Evolutionary conservation across 192 early-diverging fungal genomes (phyloP).

Genomic region (Chytriomyces hyalinus): DNA sequence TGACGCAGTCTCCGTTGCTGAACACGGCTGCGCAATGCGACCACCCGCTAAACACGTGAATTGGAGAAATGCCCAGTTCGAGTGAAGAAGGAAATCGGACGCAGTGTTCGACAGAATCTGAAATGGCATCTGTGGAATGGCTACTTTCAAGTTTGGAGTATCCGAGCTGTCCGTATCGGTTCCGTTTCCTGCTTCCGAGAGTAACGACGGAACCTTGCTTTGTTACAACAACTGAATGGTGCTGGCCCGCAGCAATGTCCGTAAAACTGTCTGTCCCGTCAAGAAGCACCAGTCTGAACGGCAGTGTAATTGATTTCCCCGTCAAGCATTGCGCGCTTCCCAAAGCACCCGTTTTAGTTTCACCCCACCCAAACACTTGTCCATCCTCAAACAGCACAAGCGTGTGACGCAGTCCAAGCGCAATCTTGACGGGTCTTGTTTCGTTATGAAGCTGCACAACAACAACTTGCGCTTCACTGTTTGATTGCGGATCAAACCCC

Average conservation of each 20-base stretch:
- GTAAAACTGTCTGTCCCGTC: constrained; percentile 46
- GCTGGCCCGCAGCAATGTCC: constrained; percentile 54
- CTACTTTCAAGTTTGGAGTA: not conserved
- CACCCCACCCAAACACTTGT: constrained; percentile 61
- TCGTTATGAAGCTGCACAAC: not conserved
- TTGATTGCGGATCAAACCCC: constrained; percentile 1
- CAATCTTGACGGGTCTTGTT: constrained; percentile 2
- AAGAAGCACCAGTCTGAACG: not conserved
- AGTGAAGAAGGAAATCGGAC: not conserved
- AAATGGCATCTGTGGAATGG: not conserved
- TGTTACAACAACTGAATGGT: constrained; percentile 26
- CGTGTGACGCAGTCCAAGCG: constrained; percentile 27
- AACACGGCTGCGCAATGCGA: constrained; percentile 53
- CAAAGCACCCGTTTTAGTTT: not conserved
- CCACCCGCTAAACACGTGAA: constrained; percentile 57
- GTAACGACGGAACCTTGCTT: not conserved
- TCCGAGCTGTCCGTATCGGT: constrained; percentile 26
- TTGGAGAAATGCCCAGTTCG: not conserved
- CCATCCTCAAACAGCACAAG: constrained; percentile 49
- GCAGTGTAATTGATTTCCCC: not conserved
- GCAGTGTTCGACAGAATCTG: not conserved
- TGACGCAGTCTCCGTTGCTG: constrained; percentile 40
- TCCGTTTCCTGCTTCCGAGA: constrained; percentile 21
- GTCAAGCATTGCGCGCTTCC: not conserved
- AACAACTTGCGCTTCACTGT: not conserved